Conservation (phyloP, 2,329 filamentous ascomycete species). For the Colletotrichum plurivorum region DNA sequence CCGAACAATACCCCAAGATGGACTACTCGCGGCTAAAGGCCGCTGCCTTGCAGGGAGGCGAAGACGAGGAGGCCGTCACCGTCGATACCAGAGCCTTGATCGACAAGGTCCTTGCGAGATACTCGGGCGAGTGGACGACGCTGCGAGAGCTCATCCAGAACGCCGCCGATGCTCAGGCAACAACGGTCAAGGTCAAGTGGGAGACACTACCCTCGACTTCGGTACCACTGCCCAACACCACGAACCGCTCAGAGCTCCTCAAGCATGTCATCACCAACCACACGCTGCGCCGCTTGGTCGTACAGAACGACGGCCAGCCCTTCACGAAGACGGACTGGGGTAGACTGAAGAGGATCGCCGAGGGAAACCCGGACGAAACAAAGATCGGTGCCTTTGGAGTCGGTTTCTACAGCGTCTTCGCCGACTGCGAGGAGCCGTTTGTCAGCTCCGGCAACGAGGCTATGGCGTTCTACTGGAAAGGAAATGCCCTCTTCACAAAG, state of each 20-base stretch:
- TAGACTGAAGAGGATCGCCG: slow-evolving; percentile 95
- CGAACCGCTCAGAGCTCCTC: slow-evolving; percentile 78
- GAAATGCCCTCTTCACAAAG: slow-evolving; percentile 95
- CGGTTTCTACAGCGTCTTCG: slow-evolving; percentile 98
- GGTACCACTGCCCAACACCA: slow-evolving; percentile 77
- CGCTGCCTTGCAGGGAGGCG: slow-evolving; percentile 86
- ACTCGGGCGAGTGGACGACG: slow-evolving; percentile 94
- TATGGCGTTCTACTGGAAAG: slow-evolving; percentile 99
- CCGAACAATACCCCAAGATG: slow-evolving; percentile 60
- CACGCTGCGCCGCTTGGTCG: slow-evolving; percentile 87
- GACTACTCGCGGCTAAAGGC: slow-evolving; percentile 85
- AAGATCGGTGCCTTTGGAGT: slow-evolving; percentile 99
- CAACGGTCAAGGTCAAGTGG: slow-evolving; percentile 90
- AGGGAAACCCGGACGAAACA: slow-evolving; percentile 98
- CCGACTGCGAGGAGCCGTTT: slow-evolving; percentile 97
- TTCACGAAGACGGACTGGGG: slow-evolving; percentile 95
- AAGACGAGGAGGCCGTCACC: slow-evolving; percentile 96
- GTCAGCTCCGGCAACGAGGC: slow-evolving; percentile 92
- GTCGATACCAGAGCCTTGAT: slow-evolving; percentile 97
- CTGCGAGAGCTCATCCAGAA: slow-evolving; percentile 97
- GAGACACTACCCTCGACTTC: slow-evolving; percentile 89
- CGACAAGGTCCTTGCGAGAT: slow-evolving; percentile 96
- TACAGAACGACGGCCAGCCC: slow-evolving; percentile 91
- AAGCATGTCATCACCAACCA: slow-evolving; percentile 89
- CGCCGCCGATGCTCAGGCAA: slow-evolving; percentile 95